These are phyloP conservation scores for Cymbopogon citratus DNA, from an alignment of 176 grass and related monocot genomes.

Conservation along the genomic window DNA sequence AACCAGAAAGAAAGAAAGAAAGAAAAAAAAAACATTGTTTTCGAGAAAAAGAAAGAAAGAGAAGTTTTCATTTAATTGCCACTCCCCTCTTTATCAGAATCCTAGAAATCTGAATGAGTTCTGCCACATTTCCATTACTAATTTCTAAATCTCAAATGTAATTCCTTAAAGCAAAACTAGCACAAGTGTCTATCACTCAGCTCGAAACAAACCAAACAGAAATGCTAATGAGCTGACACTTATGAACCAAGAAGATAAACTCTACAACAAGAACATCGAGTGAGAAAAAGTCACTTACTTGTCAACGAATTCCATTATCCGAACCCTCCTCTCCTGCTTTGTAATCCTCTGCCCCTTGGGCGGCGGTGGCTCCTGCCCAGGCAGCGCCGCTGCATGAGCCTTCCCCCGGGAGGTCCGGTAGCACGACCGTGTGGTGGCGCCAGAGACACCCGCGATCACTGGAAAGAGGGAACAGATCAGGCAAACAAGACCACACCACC, in stretches of 20 bases:
- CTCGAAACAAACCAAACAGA: not conserved
- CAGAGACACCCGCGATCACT: conserved; percentile 42
- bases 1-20: not conserved
- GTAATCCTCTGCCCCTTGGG: conserved; percentile 22
- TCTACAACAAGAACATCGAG: not conserved
- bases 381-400: conserved; percentile 46
- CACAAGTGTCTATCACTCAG: not conserved
- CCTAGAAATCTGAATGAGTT: not conserved
- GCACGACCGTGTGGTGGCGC: conserved; percentile 25
- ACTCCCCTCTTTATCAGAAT: not conserved
- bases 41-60: not conserved
- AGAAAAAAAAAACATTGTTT: not conserved
- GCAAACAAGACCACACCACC: not conserved
- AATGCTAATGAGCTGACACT: not conserved
- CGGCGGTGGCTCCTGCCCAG: conserved; percentile 21
- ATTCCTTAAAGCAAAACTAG: conserved; percentile 3
- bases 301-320: conserved; percentile 52
- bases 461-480: not conserved
- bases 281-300: conserved; percentile 35
- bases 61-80: not conserved
- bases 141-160: not conserved
- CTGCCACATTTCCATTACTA: not conserved
- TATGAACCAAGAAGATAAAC: not conserved
- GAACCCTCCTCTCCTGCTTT: conserved; percentile 37
- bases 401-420: conserved; percentile 36